Evolutionary conservation across 2,329 filamentous ascomycete genomes (phyloP), one percentile per base, ranked within the genome.

Genomic region (Trichoderma oligosporum): DNA sequence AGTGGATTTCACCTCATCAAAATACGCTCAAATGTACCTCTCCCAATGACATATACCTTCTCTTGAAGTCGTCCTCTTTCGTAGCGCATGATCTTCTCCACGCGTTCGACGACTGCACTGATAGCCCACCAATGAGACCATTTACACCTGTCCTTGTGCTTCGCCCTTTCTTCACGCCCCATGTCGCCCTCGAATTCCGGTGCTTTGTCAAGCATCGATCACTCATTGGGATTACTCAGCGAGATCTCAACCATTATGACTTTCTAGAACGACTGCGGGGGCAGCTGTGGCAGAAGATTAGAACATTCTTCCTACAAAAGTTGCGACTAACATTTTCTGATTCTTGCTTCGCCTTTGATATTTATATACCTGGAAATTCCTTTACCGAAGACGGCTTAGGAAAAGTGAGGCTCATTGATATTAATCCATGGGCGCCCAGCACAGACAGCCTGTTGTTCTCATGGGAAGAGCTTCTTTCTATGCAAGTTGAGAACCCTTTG

Each of bases 41-140:
- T 0, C 84, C 94, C 2, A 95, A 94, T 70, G 94, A 99, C 67
- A 84, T 99, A 42, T 99, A 97, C 68, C 81, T 97, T 14, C 81
- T 99, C 1, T 81, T 99, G 12, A 99, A 99, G 75, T 92, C 88
- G 67, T 96, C 91, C 24, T 92, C 92, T 66, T 97, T 99, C 67
- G 80, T 97, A 60, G 96, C 89, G 4, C 92, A 97, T 71, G 94
- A 99, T 69, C 78, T 99, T 6, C 89, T 95, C 67, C 90, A 97
- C 69, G 91, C 91, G 1, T 97, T 97, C 63, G 90, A 96, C 62
- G 91, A 87, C 64, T 77, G 78, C 63, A 70, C 70, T 9, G 69
- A 77, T 42, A 61, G 73, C 12, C 67, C 75, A 3, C 63, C 71
- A 6, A 72, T 74, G 6, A 61, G 62, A 68, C 70, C 72, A 2